Evolutionary conservation across 768 basidiomycete species (phyloP).

Genomic region (Mycena capillaripes): DNA sequence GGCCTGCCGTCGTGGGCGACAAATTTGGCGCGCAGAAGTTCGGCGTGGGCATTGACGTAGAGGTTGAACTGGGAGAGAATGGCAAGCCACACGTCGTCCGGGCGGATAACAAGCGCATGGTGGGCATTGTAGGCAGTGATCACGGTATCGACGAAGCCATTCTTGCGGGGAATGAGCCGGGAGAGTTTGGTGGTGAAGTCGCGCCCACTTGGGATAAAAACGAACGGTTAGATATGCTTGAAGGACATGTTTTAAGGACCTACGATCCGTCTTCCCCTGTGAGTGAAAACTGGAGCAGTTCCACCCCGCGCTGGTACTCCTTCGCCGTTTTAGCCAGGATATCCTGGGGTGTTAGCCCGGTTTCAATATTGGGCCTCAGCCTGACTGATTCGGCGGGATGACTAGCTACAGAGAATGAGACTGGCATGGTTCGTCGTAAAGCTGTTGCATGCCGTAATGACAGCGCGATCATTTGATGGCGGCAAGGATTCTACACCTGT

Average conservation of each 20-base stretch:
- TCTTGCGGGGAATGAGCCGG: neutral
- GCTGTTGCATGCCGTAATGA: too few relatives aligned
- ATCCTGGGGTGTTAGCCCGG: neutral
- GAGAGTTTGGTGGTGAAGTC: neutral
- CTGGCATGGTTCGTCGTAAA: neutral
- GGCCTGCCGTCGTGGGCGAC: constrained; percentile 43
- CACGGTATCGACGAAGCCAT: neutral
- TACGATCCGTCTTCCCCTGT: neutral
- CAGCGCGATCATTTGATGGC: too few relatives aligned
- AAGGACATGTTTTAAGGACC: neutral
- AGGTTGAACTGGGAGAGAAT: too few relatives aligned
- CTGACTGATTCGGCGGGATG: neutral
- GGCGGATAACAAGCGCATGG: neutral
- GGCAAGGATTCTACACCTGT: too few relatives aligned
- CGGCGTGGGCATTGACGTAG: constrained; percentile 24
- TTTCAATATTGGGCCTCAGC: neutral
- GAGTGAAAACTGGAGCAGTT: neutral
- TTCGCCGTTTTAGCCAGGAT: neutral
- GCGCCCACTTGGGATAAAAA: neutral
- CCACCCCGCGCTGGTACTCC: neutral
- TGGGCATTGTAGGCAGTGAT: neutral
- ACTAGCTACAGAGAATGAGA: neutral
- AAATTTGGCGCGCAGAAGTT: constrained; percentile 49
- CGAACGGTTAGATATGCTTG: too few relatives aligned
- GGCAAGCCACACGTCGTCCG: constrained; percentile 38